phyloP scores from a whole-genome alignment of 192 early-diverging fungal species.

The Borealophlyctis nickersoniae region DNA sequence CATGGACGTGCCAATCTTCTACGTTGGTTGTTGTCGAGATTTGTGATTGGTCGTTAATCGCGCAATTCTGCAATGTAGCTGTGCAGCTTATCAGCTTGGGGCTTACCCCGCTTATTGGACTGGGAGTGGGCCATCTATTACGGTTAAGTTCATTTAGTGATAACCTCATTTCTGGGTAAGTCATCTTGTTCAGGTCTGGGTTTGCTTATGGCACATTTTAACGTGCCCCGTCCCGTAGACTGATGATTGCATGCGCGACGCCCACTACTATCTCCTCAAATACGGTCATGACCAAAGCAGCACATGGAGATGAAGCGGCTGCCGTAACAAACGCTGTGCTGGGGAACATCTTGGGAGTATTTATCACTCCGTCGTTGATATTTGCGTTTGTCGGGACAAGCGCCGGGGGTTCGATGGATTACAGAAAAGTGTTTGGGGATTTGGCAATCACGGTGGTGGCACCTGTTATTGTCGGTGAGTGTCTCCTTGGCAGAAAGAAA shows the following conservation, averaged over 20 bases:
- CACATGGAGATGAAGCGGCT: slow-evolving; percentile 61
- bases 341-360: slow-evolving; percentile 68
- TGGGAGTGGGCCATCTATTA: slow-evolving; percentile 52
- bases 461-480: slow-evolving; percentile 58
- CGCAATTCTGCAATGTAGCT: too few species aligned
- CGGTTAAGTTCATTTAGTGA: slow-evolving; percentile 47
- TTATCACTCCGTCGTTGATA: slow-evolving; percentile 55
- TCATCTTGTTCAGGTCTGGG: too few species aligned
- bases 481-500: background rate
- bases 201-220: background rate
- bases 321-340: slow-evolving; percentile 67
- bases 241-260: slow-evolving; percentile 61
- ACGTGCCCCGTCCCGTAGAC: slow-evolving; percentile 6
- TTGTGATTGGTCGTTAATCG: too few species aligned
- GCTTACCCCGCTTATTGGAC: slow-evolving; percentile 60
- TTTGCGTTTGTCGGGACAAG: slow-evolving; percentile 42
- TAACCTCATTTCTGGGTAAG: slow-evolving; percentile 57
- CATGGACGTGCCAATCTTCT: too few species aligned
- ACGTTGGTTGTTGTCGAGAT: too few species aligned
- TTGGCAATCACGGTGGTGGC: slow-evolving; percentile 60
- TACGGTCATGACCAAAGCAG: slow-evolving; percentile 72
- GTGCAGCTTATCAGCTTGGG: slow-evolving; percentile 60
- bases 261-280: slow-evolving; percentile 77
- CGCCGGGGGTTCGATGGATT: slow-evolving; percentile 42
- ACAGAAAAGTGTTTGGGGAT: slow-evolving; percentile 48